Conservation (phyloP, 495 filamentous ascomycete species). For the Schizothecium vesticola region DNA sequence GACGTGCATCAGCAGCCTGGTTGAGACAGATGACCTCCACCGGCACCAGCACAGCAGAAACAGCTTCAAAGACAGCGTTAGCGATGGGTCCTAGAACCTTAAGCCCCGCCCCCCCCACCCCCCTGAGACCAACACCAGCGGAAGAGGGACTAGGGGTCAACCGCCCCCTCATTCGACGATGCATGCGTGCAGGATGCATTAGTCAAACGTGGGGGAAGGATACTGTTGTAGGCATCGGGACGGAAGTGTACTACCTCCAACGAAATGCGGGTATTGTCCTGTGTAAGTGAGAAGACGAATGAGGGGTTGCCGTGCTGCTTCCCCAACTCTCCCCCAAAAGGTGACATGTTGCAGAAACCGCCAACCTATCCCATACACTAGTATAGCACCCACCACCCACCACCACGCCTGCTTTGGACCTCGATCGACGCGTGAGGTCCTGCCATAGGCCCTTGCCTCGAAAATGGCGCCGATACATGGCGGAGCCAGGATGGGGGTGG, state of each 20-base stretch:
- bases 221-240: constrained; percentile 14
- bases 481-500: not conserved
- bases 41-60: not conserved
- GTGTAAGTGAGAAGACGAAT: not conserved
- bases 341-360: not conserved
- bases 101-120: not conserved
- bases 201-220: constrained; percentile 37
- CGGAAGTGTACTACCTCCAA: not conserved
- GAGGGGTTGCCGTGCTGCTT: not conserved
- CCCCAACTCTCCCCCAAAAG: not conserved
- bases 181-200: constrained; percentile 29
- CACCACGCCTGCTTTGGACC: not conserved
- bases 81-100: not conserved
- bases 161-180: constrained; percentile 10
- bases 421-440: not conserved
- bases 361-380: not conserved
- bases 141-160: not conserved
- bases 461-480: not conserved
- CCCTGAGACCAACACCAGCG: not conserved
- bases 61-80: too few relatives aligned
- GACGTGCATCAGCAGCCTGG: not conserved
- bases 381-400: not conserved
- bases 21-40: not conserved
- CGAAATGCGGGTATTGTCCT: not conserved
- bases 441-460: not conserved